A percentile compares a stretch with the other conserved stretches of the same genome.
phyloP scores from a whole-genome alignment of 2,329 filamentous ascomycete genomes.

The Venturia asperata region DNA sequence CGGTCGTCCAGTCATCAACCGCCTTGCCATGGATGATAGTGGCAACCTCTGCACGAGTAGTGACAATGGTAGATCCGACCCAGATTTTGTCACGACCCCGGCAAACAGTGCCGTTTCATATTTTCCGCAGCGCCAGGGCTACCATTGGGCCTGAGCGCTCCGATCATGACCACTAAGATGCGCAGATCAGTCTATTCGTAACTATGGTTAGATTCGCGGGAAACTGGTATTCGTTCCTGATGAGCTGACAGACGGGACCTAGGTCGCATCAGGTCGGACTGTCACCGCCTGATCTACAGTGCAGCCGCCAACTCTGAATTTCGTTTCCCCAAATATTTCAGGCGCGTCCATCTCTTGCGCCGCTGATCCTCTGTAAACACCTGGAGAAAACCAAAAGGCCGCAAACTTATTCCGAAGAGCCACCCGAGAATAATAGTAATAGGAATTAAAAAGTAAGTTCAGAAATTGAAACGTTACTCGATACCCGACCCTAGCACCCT shows the following conservation, averaged over 20 bases:
- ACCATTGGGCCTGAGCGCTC: not conserved
- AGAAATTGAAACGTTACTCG: not conserved
- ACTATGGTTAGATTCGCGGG: not conserved
- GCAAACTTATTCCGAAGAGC: not conserved
- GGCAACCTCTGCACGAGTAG: conserved; percentile 4
- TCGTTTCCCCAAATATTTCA: not conserved
- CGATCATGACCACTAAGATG: not conserved
- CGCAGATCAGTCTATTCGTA: not conserved
- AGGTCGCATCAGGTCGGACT: not conserved
- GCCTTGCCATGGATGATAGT: conserved; percentile 1
- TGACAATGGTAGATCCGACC: not conserved
- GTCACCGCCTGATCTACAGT: not conserved
- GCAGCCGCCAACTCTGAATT: not conserved
- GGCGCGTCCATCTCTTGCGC: not conserved
- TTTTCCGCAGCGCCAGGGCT: not conserved
- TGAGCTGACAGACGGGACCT: not conserved
- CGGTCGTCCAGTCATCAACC: not conserved
- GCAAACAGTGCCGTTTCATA: not conserved
- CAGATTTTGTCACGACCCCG: not conserved
- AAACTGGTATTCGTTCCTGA: not conserved
- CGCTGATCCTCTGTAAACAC: not conserved
- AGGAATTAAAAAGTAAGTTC: not conserved
- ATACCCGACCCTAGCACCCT: not conserved
- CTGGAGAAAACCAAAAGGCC: not conserved
- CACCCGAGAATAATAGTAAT: not conserved